Percentiles rank a stretch among this genome's conserved stretches.
phyloP scores from a whole-genome alignment of 768 basidiomycete species.

The Mycena epipterygia region DNA sequence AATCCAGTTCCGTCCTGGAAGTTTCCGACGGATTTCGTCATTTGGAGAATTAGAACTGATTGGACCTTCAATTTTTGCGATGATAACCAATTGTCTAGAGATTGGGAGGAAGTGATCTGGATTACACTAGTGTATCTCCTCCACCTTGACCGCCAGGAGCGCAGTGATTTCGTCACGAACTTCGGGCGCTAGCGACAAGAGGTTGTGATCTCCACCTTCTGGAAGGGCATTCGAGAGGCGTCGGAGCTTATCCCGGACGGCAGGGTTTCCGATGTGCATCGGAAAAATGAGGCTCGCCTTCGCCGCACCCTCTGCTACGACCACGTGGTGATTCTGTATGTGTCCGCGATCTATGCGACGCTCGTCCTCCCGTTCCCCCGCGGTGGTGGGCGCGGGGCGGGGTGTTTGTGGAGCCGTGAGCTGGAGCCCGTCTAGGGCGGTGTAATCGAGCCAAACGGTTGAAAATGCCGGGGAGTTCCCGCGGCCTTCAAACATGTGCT shows the following conservation, averaged over 20 bases:
- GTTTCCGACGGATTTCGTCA: too few species aligned
- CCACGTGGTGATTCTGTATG: slow-evolving; percentile 8
- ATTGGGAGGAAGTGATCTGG: not conserved
- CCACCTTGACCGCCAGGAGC: slow-evolving; percentile 10
- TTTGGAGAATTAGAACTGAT: not conserved
- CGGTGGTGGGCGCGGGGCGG: not conserved
- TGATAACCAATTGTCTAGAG: not conserved
- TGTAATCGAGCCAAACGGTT: slow-evolving; percentile 14
- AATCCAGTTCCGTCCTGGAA: too few species aligned
- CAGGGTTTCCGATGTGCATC: slow-evolving; percentile 6
- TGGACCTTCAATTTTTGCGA: slow-evolving; percentile 4
- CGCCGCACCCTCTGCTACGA: not conserved
- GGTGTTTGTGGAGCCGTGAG: slow-evolving; percentile 9
- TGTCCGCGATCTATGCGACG: not conserved
- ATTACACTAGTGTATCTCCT: slow-evolving; percentile 9
- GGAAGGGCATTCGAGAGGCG: slow-evolving; percentile 1
- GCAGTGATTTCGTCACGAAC: slow-evolving; percentile 14
- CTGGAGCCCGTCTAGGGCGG: not conserved
- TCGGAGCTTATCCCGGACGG: slow-evolving; percentile 12
- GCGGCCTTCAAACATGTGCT: slow-evolving; percentile 23
- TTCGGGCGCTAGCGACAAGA: slow-evolving; percentile 1
- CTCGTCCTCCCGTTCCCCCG: slow-evolving; percentile 8
- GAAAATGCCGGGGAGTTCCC: slow-evolving; percentile 6
- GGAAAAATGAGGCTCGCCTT: slow-evolving; percentile 5
- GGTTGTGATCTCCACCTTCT: not conserved